Evolutionary conservation across 129 eudicot species (phyloP).

Genomic region (Chrysanthemum seticuspe): DNA sequence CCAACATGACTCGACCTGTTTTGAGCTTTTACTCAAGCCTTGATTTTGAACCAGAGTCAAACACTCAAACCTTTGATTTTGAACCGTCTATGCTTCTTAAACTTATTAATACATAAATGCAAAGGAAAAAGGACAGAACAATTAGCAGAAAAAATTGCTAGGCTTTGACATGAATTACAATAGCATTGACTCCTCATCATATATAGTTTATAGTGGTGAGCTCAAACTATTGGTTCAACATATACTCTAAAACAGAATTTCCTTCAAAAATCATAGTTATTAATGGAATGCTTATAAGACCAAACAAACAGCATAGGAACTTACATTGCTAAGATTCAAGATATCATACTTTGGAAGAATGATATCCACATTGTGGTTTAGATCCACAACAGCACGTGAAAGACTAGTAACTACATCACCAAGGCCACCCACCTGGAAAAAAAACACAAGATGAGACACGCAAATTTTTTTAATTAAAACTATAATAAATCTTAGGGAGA

Average conservation of each 20-base stretch:
- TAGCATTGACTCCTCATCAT: not conserved
- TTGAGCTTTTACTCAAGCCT: not conserved
- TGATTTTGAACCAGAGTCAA: slow-evolving; percentile 1
- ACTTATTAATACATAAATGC: too few relatives aligned
- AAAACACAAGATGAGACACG: not conserved
- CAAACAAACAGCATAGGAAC: slow-evolving; percentile 35
- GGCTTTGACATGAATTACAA: too few relatives aligned
- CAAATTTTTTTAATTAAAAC: too few relatives aligned
- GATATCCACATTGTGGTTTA: slow-evolving; percentile 86
- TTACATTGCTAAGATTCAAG: slow-evolving; percentile 83
- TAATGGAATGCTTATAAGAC: slow-evolving; percentile 3
- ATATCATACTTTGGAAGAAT: slow-evolving; percentile 96
- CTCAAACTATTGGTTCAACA: not conserved
- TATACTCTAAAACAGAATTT: not conserved
- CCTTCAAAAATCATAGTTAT: slow-evolving; percentile 4
- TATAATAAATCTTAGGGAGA: slow-evolving; percentile 5
- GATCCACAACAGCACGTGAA: slow-evolving; percentile 95
- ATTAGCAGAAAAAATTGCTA: not conserved
- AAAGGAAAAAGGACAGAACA: not conserved
- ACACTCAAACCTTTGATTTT: not conserved
- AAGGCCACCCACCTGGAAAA: slow-evolving; percentile 92
- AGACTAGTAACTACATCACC: slow-evolving; percentile 99
- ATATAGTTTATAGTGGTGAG: not conserved
- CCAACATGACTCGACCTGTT: not conserved
- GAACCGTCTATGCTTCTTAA: too few relatives aligned